Evolutionary conservation across 2,329 filamentous ascomycete species (phyloP).

Genomic region (Clathrospora elynae): DNA sequence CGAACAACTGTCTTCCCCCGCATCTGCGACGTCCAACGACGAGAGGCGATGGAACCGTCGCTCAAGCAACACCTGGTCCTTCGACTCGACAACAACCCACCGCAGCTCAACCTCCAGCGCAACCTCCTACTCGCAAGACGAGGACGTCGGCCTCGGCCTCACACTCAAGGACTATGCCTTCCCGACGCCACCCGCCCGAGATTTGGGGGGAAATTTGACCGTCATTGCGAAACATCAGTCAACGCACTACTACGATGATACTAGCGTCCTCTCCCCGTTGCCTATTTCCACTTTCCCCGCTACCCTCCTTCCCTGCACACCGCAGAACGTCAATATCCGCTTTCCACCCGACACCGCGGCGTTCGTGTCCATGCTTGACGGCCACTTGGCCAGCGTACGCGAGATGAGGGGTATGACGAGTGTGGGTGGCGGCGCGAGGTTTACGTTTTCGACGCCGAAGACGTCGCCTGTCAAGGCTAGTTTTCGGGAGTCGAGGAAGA

Average conservation of each 20-base stretch:
- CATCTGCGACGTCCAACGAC: conserved; percentile 24
- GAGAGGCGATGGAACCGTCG: conserved; percentile 16
- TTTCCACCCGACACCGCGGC: conserved; percentile 33
- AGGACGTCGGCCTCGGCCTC: conserved; percentile 14
- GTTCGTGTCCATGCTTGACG: conserved; percentile 36
- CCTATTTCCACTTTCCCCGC: background rate
- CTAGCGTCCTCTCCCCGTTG: conserved; percentile 4
- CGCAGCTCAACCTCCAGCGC: conserved; percentile 30
- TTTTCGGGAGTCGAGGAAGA: conserved; percentile 1
- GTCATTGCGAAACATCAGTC: background rate
- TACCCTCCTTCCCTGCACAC: background rate
- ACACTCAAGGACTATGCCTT: conserved; percentile 7
- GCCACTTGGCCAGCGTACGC: conserved; percentile 35
- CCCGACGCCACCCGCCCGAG: conserved; percentile 7
- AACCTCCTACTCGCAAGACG: conserved; percentile 23
- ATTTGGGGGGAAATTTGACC: background rate
- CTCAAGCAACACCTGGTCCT: conserved; percentile 26
- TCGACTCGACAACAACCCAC: conserved; percentile 20
- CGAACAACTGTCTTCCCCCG: conserved; percentile 24
- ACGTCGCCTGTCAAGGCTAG: conserved; percentile 21
- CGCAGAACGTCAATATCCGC: conserved; percentile 1
- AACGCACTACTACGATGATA: background rate
- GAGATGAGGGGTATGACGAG: conserved; percentile 25
- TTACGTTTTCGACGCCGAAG: conserved; percentile 20
- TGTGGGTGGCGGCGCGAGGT: conserved; percentile 15